Conservation (phyloP, 2,329 filamentous ascomycete species). For the Aspergillus novofumigatus region DNA sequence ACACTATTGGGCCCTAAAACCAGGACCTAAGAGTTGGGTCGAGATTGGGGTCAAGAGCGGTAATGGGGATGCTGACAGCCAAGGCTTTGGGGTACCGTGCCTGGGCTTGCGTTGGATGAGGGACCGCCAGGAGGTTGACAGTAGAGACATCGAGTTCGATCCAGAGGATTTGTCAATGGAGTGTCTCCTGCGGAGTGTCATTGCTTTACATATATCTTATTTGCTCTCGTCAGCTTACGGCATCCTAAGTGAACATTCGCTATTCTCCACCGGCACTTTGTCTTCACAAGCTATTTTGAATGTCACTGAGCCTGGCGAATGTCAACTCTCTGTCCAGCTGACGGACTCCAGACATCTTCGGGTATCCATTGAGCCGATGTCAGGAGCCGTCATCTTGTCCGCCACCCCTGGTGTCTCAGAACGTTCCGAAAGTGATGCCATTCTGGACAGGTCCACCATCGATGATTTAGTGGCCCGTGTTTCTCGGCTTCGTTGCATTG, state of each 20-base stretch:
- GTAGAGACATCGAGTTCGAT: constrained; percentile 65
- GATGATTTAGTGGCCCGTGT: constrained; percentile 39
- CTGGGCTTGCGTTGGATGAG: constrained; percentile 71
- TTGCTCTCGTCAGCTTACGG: constrained; percentile 65
- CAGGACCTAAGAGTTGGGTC: constrained; percentile 79
- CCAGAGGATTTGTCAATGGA: constrained; percentile 67
- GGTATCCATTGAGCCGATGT: constrained; percentile 70
- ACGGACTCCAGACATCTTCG: constrained; percentile 58
- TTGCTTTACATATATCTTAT: constrained; percentile 69
- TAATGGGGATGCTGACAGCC: constrained; percentile 4
- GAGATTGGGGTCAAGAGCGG: constrained; percentile 66
- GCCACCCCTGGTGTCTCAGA: constrained; percentile 57
- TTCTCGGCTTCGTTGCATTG: constrained; percentile 35
- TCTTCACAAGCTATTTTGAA: constrained; percentile 57
- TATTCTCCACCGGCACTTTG: constrained; percentile 60
- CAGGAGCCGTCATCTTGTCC: constrained; percentile 68
- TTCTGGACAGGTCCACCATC: constrained; percentile 45
- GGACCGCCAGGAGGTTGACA: constrained; percentile 69
- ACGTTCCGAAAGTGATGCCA: constrained; percentile 62
- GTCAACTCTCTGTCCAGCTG: constrained; percentile 65
- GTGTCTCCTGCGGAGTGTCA: constrained; percentile 65
- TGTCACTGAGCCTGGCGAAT: constrained; percentile 60
- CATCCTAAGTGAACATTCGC: constrained; percentile 55
- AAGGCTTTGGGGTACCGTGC: constrained; percentile 24
- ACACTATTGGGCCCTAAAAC: constrained; percentile 80